phyloP scores from a whole-genome alignment of 2,329 filamentous ascomycete genomes.

The Paracorniculantispora psalliotae region DNA sequence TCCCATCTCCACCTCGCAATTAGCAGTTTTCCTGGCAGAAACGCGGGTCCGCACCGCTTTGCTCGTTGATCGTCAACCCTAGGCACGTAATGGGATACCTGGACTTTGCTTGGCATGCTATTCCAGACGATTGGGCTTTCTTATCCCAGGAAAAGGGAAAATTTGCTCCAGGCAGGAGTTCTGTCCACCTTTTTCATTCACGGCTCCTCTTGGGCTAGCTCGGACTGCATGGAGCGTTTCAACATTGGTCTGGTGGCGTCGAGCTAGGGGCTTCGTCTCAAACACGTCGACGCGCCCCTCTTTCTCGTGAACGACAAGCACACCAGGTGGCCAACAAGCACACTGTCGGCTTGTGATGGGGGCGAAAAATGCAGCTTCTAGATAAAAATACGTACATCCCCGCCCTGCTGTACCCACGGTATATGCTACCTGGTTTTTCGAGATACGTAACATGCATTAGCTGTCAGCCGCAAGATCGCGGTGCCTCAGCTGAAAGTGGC shows the following conservation, averaged over 20 bases:
- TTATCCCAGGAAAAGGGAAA: not conserved
- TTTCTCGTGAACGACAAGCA: not conserved
- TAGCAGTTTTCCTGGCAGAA: not conserved
- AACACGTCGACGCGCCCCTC: slow-evolving; percentile 3
- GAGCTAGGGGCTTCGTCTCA: slow-evolving; percentile 11
- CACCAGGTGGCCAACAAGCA: not conserved
- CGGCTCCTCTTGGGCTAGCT: not conserved
- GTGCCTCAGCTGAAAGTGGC: not conserved
- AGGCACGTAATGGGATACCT: not conserved
- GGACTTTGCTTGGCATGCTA: not conserved
- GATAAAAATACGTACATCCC: not conserved
- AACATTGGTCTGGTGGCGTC: slow-evolving; percentile 8
- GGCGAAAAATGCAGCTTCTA: not conserved
- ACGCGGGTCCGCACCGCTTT: not conserved
- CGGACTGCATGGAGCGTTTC: not conserved
- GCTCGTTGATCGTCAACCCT: not conserved
- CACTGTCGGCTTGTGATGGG: not conserved
- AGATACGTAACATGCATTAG: not conserved
- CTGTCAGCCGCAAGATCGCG: not conserved
- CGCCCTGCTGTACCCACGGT: not conserved
- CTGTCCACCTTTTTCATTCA: not conserved
- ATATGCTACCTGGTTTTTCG: not conserved
- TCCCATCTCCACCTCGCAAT: not conserved
- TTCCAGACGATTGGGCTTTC: not conserved
- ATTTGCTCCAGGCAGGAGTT: not conserved